phyloP scores from a whole-genome alignment of 257 asterid genomes.

The Linaria vulgaris region DNA sequence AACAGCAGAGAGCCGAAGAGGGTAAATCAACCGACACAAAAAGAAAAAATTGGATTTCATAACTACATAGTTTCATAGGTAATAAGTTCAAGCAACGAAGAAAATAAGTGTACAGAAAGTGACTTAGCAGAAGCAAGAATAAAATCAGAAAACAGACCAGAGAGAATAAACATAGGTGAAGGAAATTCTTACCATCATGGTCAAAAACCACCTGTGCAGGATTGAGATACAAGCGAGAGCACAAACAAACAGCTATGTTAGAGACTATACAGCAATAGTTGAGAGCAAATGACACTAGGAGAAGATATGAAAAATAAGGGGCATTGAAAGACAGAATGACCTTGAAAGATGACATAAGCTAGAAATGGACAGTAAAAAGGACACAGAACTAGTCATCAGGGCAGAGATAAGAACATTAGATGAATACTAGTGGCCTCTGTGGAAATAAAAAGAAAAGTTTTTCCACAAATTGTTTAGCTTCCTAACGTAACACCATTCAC shows the following conservation, averaged over 20 bases:
- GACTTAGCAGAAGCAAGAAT: conserved; percentile 22
- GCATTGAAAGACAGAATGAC: conserved; percentile 15
- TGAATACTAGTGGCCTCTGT: conserved; percentile 10
- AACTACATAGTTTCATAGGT: conserved; percentile 2
- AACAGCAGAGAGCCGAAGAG: conserved; percentile 1
- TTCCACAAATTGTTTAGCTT: not conserved
- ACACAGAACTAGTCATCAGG: not conserved
- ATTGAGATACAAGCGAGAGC: conserved; percentile 18
- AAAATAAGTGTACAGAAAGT: conserved; percentile 9
- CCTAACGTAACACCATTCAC: not conserved
- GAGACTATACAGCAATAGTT: conserved; percentile 23
- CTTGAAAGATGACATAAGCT: conserved; percentile 3
- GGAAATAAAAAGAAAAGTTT: not conserved
- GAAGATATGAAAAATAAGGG: not conserved
- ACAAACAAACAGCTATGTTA: conserved; percentile 31
- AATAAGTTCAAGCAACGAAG: conserved; percentile 12
- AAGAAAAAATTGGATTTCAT: no score
- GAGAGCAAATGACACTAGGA: conserved; percentile 15
- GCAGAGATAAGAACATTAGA: not conserved
- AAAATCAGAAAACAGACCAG: conserved; percentile 10
- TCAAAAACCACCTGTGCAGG: conserved; percentile 85
- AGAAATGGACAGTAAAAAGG: conserved; percentile 3
- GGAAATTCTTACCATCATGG: conserved; percentile 75
- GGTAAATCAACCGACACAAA: conserved; percentile 6
- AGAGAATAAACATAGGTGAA: conserved; percentile 19